A percentile compares a stretch with the other conserved stretches of the same genome.
phyloP scores from a whole-genome alignment of 1,139 yeast species.

The Protomyces pachydermus region DNA sequence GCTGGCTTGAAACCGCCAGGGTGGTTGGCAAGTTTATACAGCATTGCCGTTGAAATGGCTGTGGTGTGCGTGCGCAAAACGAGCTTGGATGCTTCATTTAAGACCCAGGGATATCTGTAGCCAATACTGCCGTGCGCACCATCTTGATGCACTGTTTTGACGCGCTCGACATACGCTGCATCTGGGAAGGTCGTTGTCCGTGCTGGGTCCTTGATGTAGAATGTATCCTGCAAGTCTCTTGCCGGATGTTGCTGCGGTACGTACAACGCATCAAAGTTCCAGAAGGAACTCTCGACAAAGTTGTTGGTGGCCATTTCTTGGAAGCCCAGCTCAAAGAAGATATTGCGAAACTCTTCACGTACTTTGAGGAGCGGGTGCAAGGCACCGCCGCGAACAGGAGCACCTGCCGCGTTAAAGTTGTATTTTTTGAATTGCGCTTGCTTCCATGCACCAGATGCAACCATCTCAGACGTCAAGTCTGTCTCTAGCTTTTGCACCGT shows the following conservation, averaged over 20 bases:
- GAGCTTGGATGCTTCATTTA: constrained; percentile 79
- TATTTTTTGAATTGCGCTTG: constrained; percentile 84
- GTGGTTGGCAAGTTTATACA: constrained; percentile 77
- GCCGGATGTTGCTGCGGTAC: constrained; percentile 99
- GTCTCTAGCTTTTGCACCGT: constrained; percentile 81
- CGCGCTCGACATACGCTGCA: constrained; percentile 66
- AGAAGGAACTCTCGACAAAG: constrained; percentile 95
- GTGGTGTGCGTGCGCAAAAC: constrained; percentile 97
- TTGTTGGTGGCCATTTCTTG: constrained; percentile 98
- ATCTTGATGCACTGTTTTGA: constrained; percentile 75
- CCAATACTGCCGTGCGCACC: constrained; percentile 95
- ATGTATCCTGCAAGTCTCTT: constrained; percentile 96
- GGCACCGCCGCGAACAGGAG: constrained; percentile 81
- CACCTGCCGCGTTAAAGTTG: constrained; percentile 93
- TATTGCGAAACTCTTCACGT: constrained; percentile 94
- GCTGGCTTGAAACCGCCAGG: constrained; percentile 64
- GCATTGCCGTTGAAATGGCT: constrained; percentile 83
- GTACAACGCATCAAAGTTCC: constrained; percentile 94
- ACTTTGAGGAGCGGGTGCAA: constrained; percentile 94
- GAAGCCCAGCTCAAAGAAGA: constrained; percentile 96
- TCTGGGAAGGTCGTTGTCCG: constrained; percentile 74
- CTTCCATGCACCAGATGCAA: constrained; percentile 70
- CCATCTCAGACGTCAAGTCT: constrained; percentile 90
- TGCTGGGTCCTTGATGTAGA: constrained; percentile 88
- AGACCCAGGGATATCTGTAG: constrained; percentile 96